Evolutionary conservation across 2,329 filamentous ascomycete species (phyloP).

Genomic region (Acrocalymma vagum): DNA sequence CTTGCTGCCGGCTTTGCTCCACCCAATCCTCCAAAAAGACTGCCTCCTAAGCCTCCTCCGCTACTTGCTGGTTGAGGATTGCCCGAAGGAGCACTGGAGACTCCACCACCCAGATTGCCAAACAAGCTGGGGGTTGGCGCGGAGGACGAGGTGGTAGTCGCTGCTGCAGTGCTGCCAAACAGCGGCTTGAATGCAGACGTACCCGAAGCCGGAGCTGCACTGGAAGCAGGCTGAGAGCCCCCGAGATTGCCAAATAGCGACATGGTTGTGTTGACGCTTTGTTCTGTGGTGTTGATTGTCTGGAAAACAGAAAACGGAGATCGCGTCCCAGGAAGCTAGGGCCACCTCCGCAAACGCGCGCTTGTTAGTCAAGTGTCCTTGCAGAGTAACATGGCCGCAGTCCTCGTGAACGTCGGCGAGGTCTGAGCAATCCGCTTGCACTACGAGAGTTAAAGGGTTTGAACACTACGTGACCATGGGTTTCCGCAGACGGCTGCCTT

Average conservation of each 20-base stretch:
- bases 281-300: conserved; percentile 36
- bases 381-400: too few species aligned
- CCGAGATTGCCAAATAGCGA: conserved; percentile 43
- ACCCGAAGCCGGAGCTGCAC: conserved; percentile 23
- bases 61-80: conserved; percentile 36
- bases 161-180: conserved; percentile 34
- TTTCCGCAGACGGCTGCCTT: conserved; percentile 1
- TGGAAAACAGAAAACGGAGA: conserved; percentile 31
- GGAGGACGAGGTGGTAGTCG: conserved; percentile 29
- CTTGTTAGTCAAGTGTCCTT: conserved; percentile 20
- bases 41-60: conserved; percentile 39
- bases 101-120: conserved; percentile 33
- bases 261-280: conserved; percentile 33
- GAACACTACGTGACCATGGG: background rate
- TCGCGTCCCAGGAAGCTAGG: conserved; percentile 31
- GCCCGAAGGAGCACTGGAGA: conserved; percentile 31
- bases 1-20: conserved; percentile 47
- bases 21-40: conserved; percentile 41
- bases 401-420: too few species aligned
- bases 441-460: too few species aligned
- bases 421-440: too few species aligned
- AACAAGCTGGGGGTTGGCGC: conserved; percentile 37
- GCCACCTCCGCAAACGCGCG: conserved; percentile 13
- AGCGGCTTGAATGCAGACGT: conserved; percentile 26
- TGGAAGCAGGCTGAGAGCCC: conserved; percentile 37